Evolutionary conservation across 768 basidiomycete genomes (phyloP).

Genomic region (Kwoniella dejecticola): DNA sequence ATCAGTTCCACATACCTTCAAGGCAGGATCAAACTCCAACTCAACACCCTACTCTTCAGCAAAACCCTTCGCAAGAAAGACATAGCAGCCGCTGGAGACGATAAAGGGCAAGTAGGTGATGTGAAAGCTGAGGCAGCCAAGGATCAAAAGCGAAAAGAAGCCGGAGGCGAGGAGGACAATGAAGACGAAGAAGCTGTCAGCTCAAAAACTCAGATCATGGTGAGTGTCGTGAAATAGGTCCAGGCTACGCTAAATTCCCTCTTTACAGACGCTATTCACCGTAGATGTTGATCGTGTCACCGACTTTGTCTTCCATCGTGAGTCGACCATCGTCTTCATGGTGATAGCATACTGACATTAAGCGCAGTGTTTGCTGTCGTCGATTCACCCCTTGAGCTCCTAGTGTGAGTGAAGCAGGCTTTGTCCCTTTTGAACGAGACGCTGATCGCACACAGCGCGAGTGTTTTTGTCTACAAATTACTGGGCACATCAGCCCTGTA

Average conservation of each 20-base stretch:
- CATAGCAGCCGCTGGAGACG: constrained; percentile 59
- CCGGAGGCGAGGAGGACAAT: constrained; percentile 63
- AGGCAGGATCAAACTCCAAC: constrained; percentile 69
- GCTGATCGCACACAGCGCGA: constrained; percentile 62
- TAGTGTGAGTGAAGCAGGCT: constrained; percentile 56
- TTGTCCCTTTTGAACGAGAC: no score
- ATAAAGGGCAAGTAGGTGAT: constrained; percentile 20
- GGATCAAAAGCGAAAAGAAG: constrained; percentile 59
- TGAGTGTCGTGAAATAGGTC: constrained; percentile 17
- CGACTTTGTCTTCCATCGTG: constrained; percentile 63
- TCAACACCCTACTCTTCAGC: constrained; percentile 80
- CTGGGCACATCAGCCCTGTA: constrained; percentile 61
- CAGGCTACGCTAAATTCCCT: not conserved
- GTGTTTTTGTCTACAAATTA: constrained; percentile 74
- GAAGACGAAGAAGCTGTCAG: constrained; percentile 61
- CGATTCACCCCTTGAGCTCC: constrained; percentile 58
- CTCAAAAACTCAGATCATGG: constrained; percentile 77
- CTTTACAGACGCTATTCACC: constrained; percentile 75
- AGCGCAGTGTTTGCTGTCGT: constrained; percentile 32
- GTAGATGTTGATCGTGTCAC: constrained; percentile 88
- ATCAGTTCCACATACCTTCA: constrained; percentile 66
- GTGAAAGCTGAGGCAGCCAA: constrained; percentile 26
- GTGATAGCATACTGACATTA: not conserved
- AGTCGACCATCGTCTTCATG: not conserved
- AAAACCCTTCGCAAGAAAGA: constrained; percentile 87